Base-by-base conservation (phyloP, 2,329 filamentous ascomycete species). In the Acrodontium crateriforme region DNA sequence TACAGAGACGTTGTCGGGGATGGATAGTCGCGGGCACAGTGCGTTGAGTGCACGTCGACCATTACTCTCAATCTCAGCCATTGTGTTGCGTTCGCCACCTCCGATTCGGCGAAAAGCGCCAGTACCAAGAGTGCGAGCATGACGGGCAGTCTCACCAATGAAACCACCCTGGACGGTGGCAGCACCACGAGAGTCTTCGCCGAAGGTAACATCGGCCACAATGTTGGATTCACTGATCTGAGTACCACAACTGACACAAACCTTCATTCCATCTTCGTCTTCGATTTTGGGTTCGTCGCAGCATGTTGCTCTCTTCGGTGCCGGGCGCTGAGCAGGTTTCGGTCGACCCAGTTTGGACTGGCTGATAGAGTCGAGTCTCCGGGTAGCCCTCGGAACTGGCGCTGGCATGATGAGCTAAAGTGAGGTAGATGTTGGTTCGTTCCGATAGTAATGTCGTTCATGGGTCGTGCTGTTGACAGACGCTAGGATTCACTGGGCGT, bases 151-250 rank as follows among this genome's bases (percentile, higher is more conserved):
- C 34, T 83, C 80, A 29, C 74, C 78, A 35, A 98, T 74, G 49
- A 78, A 91, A 37, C 77, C 85, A 52, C 89, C 89, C 53, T 94
- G 83, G 11, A 94, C 83, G 27, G 91, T 71, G 28, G 87, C 85
- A 26, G 81, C 83, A 45, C 89, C 89, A 18, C 73, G 75, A 0
- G 81, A 73, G 16, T 74, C 78, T 60, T 98, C 87, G 39, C 84
- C 84, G 48, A 95, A 98, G 13, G 77, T 77, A 37, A 95, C 72
- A 53, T 98, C 89, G 26, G 83, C 72, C 33, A 94, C 85, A 37
- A 95, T 93, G 47, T 91, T 84, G 50, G 74, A 76, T 49, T 91
- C 79, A 42, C 80, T 77, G 31, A 87, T 71, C 40, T 93, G 73
- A 35, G 73, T 76, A 66, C 84, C 87, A 54, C 89, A 95, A 25